A percentile compares a stretch with the other conserved stretches of the same genome.
phyloP scores from a whole-genome alignment of 1,284 basidiomycete genomes.

The Malassezia dermatis region DNA sequence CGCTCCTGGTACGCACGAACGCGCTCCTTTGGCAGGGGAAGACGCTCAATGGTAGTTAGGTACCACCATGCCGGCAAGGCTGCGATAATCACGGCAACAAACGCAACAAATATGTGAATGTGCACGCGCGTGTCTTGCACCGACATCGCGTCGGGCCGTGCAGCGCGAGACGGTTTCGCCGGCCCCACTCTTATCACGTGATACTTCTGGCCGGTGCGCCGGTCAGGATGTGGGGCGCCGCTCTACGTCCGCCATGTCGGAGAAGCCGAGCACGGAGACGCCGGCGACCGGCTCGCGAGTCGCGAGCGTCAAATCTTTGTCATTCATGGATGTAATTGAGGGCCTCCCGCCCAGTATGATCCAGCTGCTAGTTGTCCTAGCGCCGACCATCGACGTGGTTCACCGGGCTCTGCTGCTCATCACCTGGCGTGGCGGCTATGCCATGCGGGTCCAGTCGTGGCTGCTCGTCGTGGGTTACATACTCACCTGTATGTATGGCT shows the following conservation, averaged over 20 bases:
- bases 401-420: conserved; percentile 32
- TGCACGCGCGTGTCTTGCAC: conserved; percentile 4
- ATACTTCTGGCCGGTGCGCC: background rate
- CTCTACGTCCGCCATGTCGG: background rate
- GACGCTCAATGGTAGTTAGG: conserved; percentile 30
- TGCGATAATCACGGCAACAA: conserved; percentile 15
- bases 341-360: conserved; percentile 27
- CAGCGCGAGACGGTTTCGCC: background rate
- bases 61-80: conserved; percentile 33
- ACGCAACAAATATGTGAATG: background rate
- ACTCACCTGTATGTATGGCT: conserved; percentile 36
- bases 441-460: conserved; percentile 25
- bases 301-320: conserved; percentile 1
- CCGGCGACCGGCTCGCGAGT: background rate
- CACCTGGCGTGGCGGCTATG: conserved; percentile 38
- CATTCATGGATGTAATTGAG: conserved; percentile 26
- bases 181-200: background rate
- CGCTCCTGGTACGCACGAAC: conserved; percentile 16
- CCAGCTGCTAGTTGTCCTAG: conserved; percentile 23
- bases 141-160: background rate
- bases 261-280: background rate
- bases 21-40: conserved; percentile 25
- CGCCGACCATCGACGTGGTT: conserved; percentile 25
- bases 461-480: conserved; percentile 38
- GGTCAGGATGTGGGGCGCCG: background rate